A percentile compares a stretch with the other conserved stretches of the same genome.
phyloP scores from a whole-genome alignment of 106 monocot species.

The Acorus calamus region DNA sequence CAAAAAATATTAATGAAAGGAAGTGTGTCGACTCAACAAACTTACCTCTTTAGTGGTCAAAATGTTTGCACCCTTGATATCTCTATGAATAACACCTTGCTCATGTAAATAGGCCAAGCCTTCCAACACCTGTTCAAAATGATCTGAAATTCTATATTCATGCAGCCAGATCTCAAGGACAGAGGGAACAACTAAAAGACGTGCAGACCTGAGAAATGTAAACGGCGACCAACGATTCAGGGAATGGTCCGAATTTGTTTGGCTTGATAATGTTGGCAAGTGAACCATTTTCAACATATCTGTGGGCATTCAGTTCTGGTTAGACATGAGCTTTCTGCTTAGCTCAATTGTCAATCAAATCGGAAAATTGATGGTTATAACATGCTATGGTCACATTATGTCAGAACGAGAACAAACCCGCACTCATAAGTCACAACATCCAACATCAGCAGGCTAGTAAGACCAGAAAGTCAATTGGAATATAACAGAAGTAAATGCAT shows the following conservation, averaged over 20 bases:
- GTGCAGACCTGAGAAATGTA: constrained; percentile 81
- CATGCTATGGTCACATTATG: too few relatives aligned
- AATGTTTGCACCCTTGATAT: constrained; percentile 99
- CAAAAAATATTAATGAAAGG: constrained; percentile 2
- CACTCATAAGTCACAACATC: too few relatives aligned
- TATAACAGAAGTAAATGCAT: too few relatives aligned
- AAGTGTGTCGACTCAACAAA: neutral
- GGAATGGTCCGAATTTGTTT: constrained; percentile 96
- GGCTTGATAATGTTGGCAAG: constrained; percentile 96
- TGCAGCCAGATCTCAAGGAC: neutral
- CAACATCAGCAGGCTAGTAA: too few relatives aligned
- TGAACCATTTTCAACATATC: constrained; percentile 98
- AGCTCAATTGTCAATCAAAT: too few relatives aligned
- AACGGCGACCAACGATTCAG: constrained; percentile 84
- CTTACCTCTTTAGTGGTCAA: constrained; percentile 93
- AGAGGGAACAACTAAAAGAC: neutral
- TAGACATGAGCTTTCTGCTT: too few relatives aligned
- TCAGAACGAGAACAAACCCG: too few relatives aligned
- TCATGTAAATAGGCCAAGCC: constrained; percentile 95
- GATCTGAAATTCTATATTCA: neutral
- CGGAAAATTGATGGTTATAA: too few relatives aligned
- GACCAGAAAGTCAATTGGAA: too few relatives aligned
- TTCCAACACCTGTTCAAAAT: constrained; percentile 72
- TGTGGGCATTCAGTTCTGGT: constrained; percentile 12
- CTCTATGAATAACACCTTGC: constrained; percentile 97